Percentiles rank a stretch among this genome's conserved stretches.
These are phyloP conservation scores for Kwoniella sp. DNA, from an alignment of 768 basidiomycete genomes.

Conservation along the genomic window DNA sequence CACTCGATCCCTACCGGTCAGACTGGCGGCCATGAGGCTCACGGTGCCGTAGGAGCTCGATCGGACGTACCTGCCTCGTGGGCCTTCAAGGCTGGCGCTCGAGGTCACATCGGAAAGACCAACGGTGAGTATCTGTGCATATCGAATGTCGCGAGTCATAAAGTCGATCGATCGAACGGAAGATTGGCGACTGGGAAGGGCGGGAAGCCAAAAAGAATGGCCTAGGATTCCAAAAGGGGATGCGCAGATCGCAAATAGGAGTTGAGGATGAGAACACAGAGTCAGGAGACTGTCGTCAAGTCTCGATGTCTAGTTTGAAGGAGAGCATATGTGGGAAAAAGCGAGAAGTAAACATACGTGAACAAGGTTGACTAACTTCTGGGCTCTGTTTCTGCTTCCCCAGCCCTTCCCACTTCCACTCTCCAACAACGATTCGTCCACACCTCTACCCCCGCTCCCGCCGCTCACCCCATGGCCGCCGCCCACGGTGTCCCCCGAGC, in stretches of 20 bases:
- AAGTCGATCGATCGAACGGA: too few relatives aligned
- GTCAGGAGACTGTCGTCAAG: background rate
- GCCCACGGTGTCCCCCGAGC: constrained; percentile 45
- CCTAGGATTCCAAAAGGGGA: background rate
- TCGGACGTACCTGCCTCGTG: constrained; percentile 38
- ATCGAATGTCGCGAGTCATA: background rate
- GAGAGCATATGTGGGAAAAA: too few relatives aligned
- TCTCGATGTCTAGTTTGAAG: background rate
- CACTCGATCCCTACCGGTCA: constrained; percentile 65
- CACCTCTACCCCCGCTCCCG: constrained; percentile 65
- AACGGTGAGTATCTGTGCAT: constrained; percentile 34
- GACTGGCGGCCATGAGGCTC: constrained; percentile 63
- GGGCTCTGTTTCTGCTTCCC: background rate
- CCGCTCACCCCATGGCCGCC: constrained; percentile 60
- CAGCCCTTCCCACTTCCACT: constrained; percentile 64
- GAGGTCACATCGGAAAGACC: constrained; percentile 27
- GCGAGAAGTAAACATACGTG: too few relatives aligned
- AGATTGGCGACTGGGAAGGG: background rate
- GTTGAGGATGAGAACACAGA: background rate
- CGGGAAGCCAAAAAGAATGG: background rate
- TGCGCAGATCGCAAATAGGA: background rate
- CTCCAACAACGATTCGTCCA: constrained; percentile 74
- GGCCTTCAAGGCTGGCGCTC: constrained; percentile 23
- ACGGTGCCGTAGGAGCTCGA: constrained; percentile 64
- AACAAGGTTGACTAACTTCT: background rate